Conservation (phyloP, 768 basidiomycete genomes). For the Tulasnella sp. region DNA sequence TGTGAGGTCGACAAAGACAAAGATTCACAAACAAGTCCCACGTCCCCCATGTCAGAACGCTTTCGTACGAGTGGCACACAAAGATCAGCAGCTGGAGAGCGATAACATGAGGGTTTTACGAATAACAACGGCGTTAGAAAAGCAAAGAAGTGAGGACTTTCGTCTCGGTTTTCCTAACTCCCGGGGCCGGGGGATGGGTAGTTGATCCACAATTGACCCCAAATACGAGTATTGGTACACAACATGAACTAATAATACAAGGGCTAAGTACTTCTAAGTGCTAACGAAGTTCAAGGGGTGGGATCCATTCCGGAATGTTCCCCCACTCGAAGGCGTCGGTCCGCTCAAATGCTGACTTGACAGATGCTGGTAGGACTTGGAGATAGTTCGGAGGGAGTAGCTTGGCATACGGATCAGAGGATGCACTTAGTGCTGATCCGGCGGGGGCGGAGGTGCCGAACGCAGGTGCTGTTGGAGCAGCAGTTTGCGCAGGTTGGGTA, state of each 20-base stretch:
- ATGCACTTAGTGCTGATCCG: neutral
- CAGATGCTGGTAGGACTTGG: slow-evolving; percentile 49
- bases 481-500: neutral
- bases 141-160: neutral
- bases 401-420: slow-evolving; percentile 49
- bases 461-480: neutral
- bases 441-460: slow-evolving; percentile 17
- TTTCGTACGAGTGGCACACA: neutral
- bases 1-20: neutral
- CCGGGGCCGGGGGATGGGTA: too few species aligned
- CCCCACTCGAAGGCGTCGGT: slow-evolving; percentile 59
- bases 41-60: neutral
- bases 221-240: neutral
- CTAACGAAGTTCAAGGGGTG: slow-evolving; percentile 57
- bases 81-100: neutral
- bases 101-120: neutral
- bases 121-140: neutral
- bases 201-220: neutral
- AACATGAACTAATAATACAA: neutral
- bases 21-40: neutral
- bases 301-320: slow-evolving; percentile 68
- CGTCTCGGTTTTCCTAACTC: neutral
- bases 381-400: slow-evolving; percentile 58
- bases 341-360: slow-evolving; percentile 51
- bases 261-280: neutral